phyloP scores from a whole-genome alignment of 202 grass and related monocot genomes.

The Carex arenaria region DNA sequence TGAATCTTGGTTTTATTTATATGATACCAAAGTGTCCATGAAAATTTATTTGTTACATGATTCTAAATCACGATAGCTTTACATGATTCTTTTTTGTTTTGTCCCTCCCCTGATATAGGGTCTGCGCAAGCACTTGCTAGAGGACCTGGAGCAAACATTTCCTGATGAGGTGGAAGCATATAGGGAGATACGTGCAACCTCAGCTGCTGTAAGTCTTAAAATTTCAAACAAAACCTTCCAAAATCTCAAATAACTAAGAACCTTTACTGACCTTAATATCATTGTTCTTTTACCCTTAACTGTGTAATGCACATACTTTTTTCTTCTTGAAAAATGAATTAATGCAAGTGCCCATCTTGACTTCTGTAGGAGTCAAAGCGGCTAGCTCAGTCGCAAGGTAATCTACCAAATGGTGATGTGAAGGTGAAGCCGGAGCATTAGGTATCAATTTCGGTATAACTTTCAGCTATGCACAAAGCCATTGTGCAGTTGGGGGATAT shows the following conservation, averaged over 20 bases:
- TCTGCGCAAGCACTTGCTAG: constrained; percentile 73
- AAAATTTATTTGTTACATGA: background rate
- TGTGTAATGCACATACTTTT: background rate
- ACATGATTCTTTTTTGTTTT: background rate
- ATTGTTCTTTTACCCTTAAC: background rate
- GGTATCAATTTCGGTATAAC: background rate
- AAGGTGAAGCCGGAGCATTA: constrained; percentile 78
- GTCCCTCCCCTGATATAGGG: constrained; percentile 27
- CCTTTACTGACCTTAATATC: constrained; percentile 5
- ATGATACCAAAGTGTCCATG: background rate
- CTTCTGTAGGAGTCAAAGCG: constrained; percentile 60
- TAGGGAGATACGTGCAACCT: constrained; percentile 75
- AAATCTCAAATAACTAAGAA: background rate
- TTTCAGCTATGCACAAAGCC: background rate
- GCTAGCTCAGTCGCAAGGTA: constrained; percentile 63
- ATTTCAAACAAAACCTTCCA: background rate
- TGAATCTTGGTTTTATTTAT: background rate
- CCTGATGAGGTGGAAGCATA: constrained; percentile 75
- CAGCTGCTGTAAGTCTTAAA: constrained; percentile 80
- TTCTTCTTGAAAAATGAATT: constrained; percentile 1
- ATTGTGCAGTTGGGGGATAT: background rate
- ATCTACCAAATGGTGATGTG: constrained; percentile 76
- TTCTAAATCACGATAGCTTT: background rate
- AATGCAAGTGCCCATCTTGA: constrained; percentile 14
- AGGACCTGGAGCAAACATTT: constrained; percentile 88